Conservation (phyloP, 371 early-diverging fungal species). For the Saksenaea oblongispora region DNA sequence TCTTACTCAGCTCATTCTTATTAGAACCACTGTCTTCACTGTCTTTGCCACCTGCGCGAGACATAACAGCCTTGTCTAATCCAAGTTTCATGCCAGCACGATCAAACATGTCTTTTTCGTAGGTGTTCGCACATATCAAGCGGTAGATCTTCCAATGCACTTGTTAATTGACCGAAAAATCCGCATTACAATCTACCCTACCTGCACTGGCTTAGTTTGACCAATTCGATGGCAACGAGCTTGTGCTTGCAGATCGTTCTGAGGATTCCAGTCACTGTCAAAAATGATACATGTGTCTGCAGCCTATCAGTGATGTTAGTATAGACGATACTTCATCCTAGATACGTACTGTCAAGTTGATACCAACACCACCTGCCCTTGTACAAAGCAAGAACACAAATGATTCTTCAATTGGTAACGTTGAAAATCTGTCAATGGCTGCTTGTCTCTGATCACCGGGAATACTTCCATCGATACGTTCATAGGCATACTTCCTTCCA, state of each 20-base stretch:
- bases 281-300: constrained; percentile 96
- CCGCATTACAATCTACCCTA: neutral
- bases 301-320: constrained; percentile 39
- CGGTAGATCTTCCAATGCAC: constrained; percentile 61
- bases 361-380: constrained; percentile 93
- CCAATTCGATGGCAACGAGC: constrained; percentile 95
- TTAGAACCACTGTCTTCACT: constrained; percentile 29
- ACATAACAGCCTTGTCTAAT: constrained; percentile 89
- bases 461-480: constrained; percentile 90
- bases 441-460: constrained; percentile 91
- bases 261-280: constrained; percentile 98
- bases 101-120: constrained; percentile 97
- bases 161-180: neutral
- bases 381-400: constrained; percentile 91
- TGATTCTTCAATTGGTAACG: constrained; percentile 63
- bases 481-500: constrained; percentile 74
- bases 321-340: neutral
- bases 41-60: constrained; percentile 45
- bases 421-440: constrained; percentile 94
- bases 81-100: constrained; percentile 93
- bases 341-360: constrained; percentile 74
- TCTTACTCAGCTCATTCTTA: constrained; percentile 63
- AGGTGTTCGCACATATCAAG: constrained; percentile 88
- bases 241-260: constrained; percentile 96
- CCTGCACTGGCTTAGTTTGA: constrained; percentile 89